Conservation (phyloP, 805 yeast genomes). For the Candida mattraensis region DNA sequence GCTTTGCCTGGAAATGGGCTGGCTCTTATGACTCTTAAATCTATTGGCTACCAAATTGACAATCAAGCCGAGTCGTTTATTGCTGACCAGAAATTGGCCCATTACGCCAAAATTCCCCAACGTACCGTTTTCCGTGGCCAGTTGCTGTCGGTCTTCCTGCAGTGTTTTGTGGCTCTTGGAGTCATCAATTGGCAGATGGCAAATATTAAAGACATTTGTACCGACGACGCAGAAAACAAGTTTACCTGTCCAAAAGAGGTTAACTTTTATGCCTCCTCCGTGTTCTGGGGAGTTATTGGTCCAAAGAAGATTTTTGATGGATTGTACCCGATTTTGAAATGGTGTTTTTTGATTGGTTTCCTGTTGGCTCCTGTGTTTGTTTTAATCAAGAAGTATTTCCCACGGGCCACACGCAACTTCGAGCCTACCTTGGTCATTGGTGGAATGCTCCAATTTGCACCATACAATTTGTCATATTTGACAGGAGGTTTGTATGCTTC, state of each 20-base stretch:
- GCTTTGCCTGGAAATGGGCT: slow-evolving; percentile 61
- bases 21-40: slow-evolving; percentile 63
- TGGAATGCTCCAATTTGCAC: slow-evolving; percentile 65
- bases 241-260: slow-evolving; percentile 48
- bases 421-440: slow-evolving; percentile 62
- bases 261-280: slow-evolving; percentile 52
- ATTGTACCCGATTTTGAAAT: slow-evolving; percentile 50
- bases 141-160: slow-evolving; percentile 44
- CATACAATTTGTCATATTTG: slow-evolving; percentile 71
- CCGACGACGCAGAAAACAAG: slow-evolving; percentile 38
- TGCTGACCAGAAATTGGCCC: slow-evolving; percentile 61
- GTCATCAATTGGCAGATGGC: slow-evolving; percentile 41
- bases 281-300: slow-evolving; percentile 68
- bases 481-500: slow-evolving; percentile 56
- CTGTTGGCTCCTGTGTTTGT: slow-evolving; percentile 44
- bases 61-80: slow-evolving; percentile 53
- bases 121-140: slow-evolving; percentile 56
- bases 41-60: slow-evolving; percentile 56
- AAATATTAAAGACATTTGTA: slow-evolving; percentile 43
- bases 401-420: slow-evolving; percentile 14
- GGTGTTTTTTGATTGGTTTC: slow-evolving; percentile 65
- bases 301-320: slow-evolving; percentile 55
- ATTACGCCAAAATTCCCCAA: slow-evolving; percentile 65
- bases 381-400: slow-evolving; percentile 38
- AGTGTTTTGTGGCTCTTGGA: slow-evolving; percentile 41